Evolutionary conservation across 192 early-diverging fungal genomes (phyloP).

Genomic region (Radiomyces spectabilis): DNA sequence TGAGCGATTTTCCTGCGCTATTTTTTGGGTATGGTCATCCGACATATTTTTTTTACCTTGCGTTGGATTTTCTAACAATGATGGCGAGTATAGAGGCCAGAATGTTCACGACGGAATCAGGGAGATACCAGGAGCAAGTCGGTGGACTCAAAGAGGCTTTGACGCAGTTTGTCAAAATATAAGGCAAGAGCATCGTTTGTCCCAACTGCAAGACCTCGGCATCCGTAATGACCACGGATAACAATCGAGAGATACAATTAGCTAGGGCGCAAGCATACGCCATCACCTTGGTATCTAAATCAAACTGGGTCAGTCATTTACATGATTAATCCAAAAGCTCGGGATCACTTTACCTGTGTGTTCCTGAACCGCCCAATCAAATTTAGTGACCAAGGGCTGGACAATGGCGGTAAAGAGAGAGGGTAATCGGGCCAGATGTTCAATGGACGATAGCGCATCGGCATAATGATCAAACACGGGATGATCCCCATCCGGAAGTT

Average conservation of each 20-base stretch:
- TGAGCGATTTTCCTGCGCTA: too few species aligned
- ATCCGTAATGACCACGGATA: neutral
- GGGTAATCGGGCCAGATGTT: neutral
- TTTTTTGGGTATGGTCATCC: too few species aligned
- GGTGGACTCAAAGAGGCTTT: neutral
- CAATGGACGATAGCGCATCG: neutral
- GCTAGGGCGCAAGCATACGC: neutral
- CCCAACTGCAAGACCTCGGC: neutral
- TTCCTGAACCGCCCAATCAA: too few species aligned
- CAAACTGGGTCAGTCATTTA: too few species aligned
- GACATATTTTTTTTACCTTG: slow-evolving; percentile 3
- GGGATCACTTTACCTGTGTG: too few species aligned
- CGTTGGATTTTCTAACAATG: slow-evolving; percentile 1
- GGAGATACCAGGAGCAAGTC: neutral
- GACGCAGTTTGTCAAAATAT: neutral
- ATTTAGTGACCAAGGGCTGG: neutral
- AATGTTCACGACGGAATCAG: neutral
- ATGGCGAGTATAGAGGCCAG: slow-evolving; percentile 8
- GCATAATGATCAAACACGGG: neutral
- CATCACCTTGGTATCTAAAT: too few species aligned
- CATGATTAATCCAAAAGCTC: too few species aligned
- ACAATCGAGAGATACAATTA: neutral
- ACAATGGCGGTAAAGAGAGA: slow-evolving; percentile 2
- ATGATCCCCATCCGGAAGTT: neutral
- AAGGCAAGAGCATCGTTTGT: neutral